These are phyloP conservation scores for Trametes versicolor DNA, from an alignment of 1,284 basidiomycete species.

Conservation along the genomic window DNA sequence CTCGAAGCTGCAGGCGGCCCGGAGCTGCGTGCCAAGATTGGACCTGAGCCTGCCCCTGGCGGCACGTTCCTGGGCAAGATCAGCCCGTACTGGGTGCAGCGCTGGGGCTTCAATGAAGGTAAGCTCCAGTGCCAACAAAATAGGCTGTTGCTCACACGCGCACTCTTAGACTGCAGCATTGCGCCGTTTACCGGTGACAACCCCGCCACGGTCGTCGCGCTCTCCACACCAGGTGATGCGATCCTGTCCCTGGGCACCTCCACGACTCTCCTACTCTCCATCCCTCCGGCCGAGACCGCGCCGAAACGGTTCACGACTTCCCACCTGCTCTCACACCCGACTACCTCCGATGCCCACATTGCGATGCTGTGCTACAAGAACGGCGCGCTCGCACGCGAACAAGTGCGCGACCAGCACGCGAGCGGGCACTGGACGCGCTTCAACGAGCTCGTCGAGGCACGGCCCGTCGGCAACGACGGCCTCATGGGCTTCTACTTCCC, in stretches of 20 bases:
- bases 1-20: conserved; percentile 71
- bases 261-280: conserved; percentile 87
- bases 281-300: conserved; percentile 64
- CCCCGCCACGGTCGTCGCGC: conserved; percentile 85
- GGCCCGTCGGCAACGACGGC: conserved; percentile 79
- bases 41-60: conserved; percentile 82
- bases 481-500: conserved; percentile 78
- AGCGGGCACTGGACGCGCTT: conserved; percentile 58
- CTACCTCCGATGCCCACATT: conserved; percentile 66
- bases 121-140: conserved; percentile 28
- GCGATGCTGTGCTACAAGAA: conserved; percentile 90
- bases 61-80: conserved; percentile 74
- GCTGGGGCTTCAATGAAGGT: conserved; percentile 82
- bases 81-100: conserved; percentile 75
- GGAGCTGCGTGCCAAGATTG: conserved; percentile 77
- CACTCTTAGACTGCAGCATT: conserved; percentile 73
- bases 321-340: conserved; percentile 78
- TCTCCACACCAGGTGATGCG: conserved; percentile 86
- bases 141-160: conserved; percentile 1
- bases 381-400: conserved; percentile 84
- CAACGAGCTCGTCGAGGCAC: conserved; percentile 76
- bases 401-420: conserved; percentile 78
- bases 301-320: conserved; percentile 80
- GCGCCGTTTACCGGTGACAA: conserved; percentile 94
- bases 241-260: conserved; percentile 93